Evolutionary conservation across 2,329 filamentous ascomycete genomes (phyloP), one percentile per base, ranked within the genome.

Genomic region (Aspergillus luchuensis): DNA sequence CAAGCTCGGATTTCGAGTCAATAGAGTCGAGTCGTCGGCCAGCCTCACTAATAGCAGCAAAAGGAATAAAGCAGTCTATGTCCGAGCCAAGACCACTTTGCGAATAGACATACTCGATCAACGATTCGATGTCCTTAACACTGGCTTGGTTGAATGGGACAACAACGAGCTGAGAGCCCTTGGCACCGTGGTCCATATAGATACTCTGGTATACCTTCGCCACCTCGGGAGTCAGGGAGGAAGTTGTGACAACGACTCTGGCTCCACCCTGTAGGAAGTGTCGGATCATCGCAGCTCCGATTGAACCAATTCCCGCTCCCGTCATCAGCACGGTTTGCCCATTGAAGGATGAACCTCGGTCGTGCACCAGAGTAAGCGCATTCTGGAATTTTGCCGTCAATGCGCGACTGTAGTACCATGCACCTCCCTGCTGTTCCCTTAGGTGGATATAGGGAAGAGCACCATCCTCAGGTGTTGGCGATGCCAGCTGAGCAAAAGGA

Each of bases 71-170:
- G 5, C 30, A 33, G 17, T 59, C 57, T 2, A 56, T n/a, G 30
- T 59, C 57, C 2, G 47, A 17, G 5, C 43, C 45, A 2, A 49
- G 38, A 1, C 39, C 30, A n/a, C 41, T 15, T 25, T 19, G 48
- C 4, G 28, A 8, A 6, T 41, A 59, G 8, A 59, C 21, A 13
- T 59, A 30, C 5, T 59, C 52, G 6, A 59, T 45, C 1, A 59
- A 17, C 2, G 13, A 17, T 2, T 55, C 33, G 33, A 43, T 25
- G 33, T 59, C 57, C 3, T 43, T 21, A 0, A 11, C 15, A 17
- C 57, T 59, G 11, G 17, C 51, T 25, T 59, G 57, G 41, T 59
- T 59, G 23, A 59, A 59, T 1, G 57, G 52, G 0, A 55, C 28
- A 5, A 59, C 7, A 11, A 33, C 25, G 1, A 59, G 38, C 10